Evolutionary conservation across 768 basidiomycete species (phyloP), one percentile per base, ranked within the genome.

Genomic region (Rhodotorula paludigena): DNA sequence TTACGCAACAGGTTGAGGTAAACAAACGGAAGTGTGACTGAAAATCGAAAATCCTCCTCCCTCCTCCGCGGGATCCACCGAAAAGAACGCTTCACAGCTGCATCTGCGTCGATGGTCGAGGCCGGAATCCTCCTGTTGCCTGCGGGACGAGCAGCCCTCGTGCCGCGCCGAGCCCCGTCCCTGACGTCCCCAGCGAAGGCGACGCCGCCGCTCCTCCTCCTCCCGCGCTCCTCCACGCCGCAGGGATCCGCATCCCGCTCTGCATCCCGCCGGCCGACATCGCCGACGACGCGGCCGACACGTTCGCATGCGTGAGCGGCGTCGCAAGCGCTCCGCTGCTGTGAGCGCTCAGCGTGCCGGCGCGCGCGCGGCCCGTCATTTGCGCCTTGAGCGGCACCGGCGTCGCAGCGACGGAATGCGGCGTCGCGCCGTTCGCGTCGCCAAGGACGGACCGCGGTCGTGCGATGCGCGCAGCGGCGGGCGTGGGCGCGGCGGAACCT

Each of bases 191-290:
- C 18, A 51, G 49, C 32, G 49, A 32, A 8, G 49, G 49, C 20
- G 30, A 33, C 49, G 33, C 28, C n/a, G 38, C 38, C 14, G 7
- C 35, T 11, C 35, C 35, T 3, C 35, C 47, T 18, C n/a, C 47
- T 5, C 6, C 32, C 15, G 30, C 28, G 5, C 16, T 32, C 11
- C 49, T 38, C 54, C 54, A 55, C 7, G 38, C 54, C 1, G 38
- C 23, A n/a, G 54, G 54, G 20, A 55, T 38, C n/a, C 54, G 38
- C 54, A 55, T 55, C 2, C 54, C 54, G n/a, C n/a, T n/a, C n/a
- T 20, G 52, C 42, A 1, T 3, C 6, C 54, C 54, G 14, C 25
- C 54, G 48, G 10, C 30, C 44, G 16, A 8, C 16, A 14, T 12
- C 44, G 44, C 11, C 16, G 44, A 15, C 44, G 44, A 7, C 44